A percentile compares a stretch with the other conserved stretches of the same genome.
Evolutionary conservation across 2,329 filamentous ascomycete species (phyloP).

Genomic region (Neobulgaria alba): DNA sequence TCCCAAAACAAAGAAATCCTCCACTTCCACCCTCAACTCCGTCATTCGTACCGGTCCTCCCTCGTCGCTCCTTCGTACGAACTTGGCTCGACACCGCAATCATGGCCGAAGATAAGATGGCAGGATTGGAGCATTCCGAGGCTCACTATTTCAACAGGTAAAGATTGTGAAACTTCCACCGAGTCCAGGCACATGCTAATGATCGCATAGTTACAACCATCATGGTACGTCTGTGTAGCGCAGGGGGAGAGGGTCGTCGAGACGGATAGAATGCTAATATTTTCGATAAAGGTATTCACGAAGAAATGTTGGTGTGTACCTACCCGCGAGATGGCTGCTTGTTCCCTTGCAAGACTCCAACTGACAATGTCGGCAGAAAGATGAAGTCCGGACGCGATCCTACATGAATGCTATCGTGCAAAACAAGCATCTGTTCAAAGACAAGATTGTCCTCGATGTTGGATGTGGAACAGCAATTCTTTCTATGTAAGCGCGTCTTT

Average conservation of each 20-base stretch:
- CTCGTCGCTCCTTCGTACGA: constrained; percentile 1
- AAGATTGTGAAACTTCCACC: too few species aligned
- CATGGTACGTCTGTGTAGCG: constrained; percentile 58
- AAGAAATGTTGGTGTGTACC: constrained; percentile 87
- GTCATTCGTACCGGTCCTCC: neutral
- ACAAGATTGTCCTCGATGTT: constrained; percentile 91
- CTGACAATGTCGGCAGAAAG: constrained; percentile 56
- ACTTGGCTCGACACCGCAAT: constrained; percentile 11
- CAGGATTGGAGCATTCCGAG: constrained; percentile 52
- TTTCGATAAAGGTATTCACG: constrained; percentile 68
- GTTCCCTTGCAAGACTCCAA: constrained; percentile 9
- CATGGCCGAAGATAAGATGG: constrained; percentile 45
- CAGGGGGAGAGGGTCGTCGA: constrained; percentile 3
- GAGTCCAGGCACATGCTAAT: constrained; percentile 14
- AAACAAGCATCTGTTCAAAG: constrained; percentile 89
- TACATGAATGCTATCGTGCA: constrained; percentile 98
- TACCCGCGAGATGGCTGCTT: constrained; percentile 14
- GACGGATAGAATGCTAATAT: constrained; percentile 26
- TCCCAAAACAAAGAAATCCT: neutral
- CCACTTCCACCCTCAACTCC: neutral
- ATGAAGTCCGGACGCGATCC: constrained; percentile 91
- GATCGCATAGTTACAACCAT: constrained; percentile 74
- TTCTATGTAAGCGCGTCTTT: constrained; percentile 66
- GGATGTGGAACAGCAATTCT: constrained; percentile 96
- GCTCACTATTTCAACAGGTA: constrained; percentile 99